Conservation (phyloP, 352 stramenopile species). For the Pythium grandisporangium region DNA sequence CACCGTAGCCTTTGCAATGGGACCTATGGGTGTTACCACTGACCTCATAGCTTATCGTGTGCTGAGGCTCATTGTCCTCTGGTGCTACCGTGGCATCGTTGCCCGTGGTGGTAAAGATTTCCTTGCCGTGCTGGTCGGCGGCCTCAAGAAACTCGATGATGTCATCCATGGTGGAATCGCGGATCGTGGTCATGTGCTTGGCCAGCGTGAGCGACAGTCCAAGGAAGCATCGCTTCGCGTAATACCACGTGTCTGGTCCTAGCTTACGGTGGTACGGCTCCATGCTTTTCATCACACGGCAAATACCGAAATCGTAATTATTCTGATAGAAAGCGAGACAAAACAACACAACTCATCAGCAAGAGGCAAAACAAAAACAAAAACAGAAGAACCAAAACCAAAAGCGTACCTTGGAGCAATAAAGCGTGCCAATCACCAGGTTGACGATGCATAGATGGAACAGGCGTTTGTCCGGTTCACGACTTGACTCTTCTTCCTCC, state of each 20-base stretch:
- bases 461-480: constrained; percentile 85
- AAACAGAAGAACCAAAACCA: background rate
- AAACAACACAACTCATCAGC: background rate
- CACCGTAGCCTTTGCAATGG: background rate
- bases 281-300: constrained; percentile 91
- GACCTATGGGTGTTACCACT: no score
- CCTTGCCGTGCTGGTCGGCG: constrained; percentile 87
- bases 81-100: constrained; percentile 13
- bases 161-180: constrained; percentile 91
- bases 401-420: constrained; percentile 88
- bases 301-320: constrained; percentile 97
- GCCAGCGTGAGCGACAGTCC: constrained; percentile 88
- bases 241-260: constrained; percentile 93
- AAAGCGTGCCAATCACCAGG: constrained; percentile 96
- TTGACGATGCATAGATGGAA: constrained; percentile 98
- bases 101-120: constrained; percentile 83
- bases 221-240: constrained; percentile 94
- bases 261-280: constrained; percentile 96
- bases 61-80: constrained; percentile 32
- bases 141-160: constrained; percentile 92
- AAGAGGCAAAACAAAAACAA: background rate
- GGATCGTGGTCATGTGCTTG: constrained; percentile 94
- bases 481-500: constrained; percentile 85
- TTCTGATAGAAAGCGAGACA: constrained; percentile 21
- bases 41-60: constrained; percentile 91